Evolutionary conservation across 2,329 filamentous ascomycete genomes (phyloP).

Genomic region (Myotisia sp.): DNA sequence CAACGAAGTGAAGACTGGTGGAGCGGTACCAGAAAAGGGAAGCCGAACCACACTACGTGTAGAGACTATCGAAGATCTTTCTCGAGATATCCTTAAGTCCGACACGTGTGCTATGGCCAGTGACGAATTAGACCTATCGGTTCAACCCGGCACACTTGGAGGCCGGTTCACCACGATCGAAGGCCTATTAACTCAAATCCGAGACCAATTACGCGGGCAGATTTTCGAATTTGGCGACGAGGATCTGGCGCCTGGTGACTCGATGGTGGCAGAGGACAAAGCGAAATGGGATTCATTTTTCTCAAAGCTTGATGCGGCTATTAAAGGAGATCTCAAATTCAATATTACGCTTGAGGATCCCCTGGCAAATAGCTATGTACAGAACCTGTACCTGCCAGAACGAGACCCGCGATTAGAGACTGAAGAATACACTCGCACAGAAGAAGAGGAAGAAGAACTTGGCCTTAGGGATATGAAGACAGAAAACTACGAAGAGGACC

Average conservation of each 20-base stretch:
- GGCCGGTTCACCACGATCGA: conserved; percentile 96
- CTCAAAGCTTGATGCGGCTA: conserved; percentile 56
- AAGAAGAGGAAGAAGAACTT: conserved; percentile 85
- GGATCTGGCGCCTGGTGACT: conserved; percentile 55
- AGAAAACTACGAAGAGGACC: conserved; percentile 62
- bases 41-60: conserved; percentile 69
- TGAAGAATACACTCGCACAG: conserved; percentile 73
- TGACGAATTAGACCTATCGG: conserved; percentile 70
- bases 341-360: conserved; percentile 75
- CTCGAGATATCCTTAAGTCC: conserved; percentile 87
- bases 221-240: conserved; percentile 64
- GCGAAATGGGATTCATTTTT: conserved; percentile 73
- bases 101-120: conserved; percentile 81
- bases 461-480: conserved; percentile 86
- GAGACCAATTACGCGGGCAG: conserved; percentile 71
- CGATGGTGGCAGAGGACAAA: conserved; percentile 51
- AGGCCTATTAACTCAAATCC: conserved; percentile 80
- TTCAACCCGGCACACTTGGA: conserved; percentile 86
- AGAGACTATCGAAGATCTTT: conserved; percentile 55
- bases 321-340: conserved; percentile 66
- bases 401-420: conserved; percentile 70
- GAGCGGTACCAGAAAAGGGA: conserved; percentile 74
- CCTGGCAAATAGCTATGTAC: conserved; percentile 82
- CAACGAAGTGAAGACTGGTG: conserved; percentile 96
- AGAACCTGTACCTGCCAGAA: conserved; percentile 65